Conservation (phyloP, 768 basidiomycete species). For the Udeniomyces megalosporus region DNA sequence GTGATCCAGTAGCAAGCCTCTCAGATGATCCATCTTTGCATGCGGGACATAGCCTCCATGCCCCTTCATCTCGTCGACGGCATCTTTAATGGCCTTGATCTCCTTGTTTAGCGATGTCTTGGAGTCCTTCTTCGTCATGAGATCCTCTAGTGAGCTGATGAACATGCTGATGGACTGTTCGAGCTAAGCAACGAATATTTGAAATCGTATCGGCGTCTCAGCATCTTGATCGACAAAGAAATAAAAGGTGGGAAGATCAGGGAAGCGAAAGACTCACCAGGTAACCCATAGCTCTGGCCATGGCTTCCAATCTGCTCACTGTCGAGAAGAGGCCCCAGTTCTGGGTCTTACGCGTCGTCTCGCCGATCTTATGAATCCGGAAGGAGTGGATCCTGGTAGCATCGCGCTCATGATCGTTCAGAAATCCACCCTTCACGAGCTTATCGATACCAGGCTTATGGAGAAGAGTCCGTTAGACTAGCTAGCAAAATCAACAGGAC, state of each 20-base stretch:
- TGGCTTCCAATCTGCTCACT: constrained; percentile 39
- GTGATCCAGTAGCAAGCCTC: constrained; percentile 52
- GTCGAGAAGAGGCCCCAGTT: constrained; percentile 27
- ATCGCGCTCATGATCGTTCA: constrained; percentile 31
- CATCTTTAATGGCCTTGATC: constrained; percentile 30
- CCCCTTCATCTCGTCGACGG: constrained; percentile 18
- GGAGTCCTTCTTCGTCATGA: constrained; percentile 32
- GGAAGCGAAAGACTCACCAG: constrained; percentile 40
- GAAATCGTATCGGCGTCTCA: background rate
- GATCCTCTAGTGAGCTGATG: constrained; percentile 43
- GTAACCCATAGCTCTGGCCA: constrained; percentile 77
- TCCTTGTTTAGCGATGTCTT: constrained; percentile 27
- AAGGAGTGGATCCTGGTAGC: constrained; percentile 54
- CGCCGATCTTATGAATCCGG: constrained; percentile 36
- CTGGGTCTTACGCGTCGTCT: constrained; percentile 27
- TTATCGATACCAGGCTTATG: constrained; percentile 23
- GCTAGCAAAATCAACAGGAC: background rate
- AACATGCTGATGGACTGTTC: constrained; percentile 72
- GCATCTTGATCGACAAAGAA: background rate
- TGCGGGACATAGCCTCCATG: constrained; percentile 35
- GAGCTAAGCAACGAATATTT: constrained; percentile 36
- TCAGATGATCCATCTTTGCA: constrained; percentile 82
- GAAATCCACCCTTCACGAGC: constrained; percentile 23
- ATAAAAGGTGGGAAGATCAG: background rate
- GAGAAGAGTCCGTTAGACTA: too few species aligned